These are phyloP conservation scores for Cercospora sp. DNA, from an alignment of 2,329 filamentous ascomycete genomes.

Conservation along the genomic window DNA sequence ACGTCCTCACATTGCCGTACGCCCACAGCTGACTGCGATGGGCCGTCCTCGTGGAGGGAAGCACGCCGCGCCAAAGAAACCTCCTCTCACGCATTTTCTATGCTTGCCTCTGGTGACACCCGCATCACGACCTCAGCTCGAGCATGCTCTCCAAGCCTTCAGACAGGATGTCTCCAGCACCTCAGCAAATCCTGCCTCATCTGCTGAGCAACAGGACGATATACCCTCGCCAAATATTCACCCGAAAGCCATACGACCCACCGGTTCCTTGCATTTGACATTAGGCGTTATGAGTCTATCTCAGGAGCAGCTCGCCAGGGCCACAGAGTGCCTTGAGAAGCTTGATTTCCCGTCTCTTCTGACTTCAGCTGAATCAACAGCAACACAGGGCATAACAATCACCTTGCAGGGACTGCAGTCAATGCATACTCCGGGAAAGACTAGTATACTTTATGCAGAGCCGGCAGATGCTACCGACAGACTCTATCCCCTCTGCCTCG, in stretches of 20 bases:
- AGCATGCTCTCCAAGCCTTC: slow-evolving; percentile 63
- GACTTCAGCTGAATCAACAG: not conserved
- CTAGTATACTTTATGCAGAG: slow-evolving; percentile 65
- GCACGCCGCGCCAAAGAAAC: slow-evolving; percentile 38
- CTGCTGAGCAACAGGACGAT: not conserved
- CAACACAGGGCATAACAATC: slow-evolving; percentile 33
- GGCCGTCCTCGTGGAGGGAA: slow-evolving; percentile 9
- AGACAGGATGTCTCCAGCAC: slow-evolving; percentile 52
- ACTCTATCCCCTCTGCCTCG: slow-evolving; percentile 59
- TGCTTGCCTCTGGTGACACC: slow-evolving; percentile 70
- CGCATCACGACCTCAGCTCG: slow-evolving; percentile 63
- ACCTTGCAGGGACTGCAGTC: slow-evolving; percentile 54
- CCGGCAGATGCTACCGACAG: slow-evolving; percentile 56
- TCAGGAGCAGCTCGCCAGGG: slow-evolving; percentile 52
- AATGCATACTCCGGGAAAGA: slow-evolving; percentile 60
- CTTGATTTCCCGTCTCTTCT: slow-evolving; percentile 33
- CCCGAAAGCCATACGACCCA: slow-evolving; percentile 66
- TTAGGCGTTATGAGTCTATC: slow-evolving; percentile 80
- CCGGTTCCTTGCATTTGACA: slow-evolving; percentile 81
- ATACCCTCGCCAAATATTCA: slow-evolving; percentile 20
- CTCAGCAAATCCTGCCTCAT: not conserved
- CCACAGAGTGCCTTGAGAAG: slow-evolving; percentile 41
- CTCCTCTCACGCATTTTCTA: slow-evolving; percentile 69
- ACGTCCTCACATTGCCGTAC: not conserved
- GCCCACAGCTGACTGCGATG: not conserved